These are phyloP conservation scores for Salinomyces thailandicus DNA, from an alignment of 2,329 filamentous ascomycete species.

Conservation along the genomic window DNA sequence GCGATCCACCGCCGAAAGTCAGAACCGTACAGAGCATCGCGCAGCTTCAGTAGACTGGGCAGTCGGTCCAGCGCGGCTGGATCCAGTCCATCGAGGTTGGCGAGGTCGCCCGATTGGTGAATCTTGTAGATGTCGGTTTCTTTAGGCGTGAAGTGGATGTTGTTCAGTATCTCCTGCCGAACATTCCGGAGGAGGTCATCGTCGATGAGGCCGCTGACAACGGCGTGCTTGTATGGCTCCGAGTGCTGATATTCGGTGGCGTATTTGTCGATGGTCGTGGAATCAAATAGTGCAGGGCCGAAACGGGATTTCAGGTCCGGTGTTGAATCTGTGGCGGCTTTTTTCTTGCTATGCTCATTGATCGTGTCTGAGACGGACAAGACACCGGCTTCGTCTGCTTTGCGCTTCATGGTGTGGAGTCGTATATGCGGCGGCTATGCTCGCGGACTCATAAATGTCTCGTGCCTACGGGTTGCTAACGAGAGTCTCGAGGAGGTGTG, in stretches of 20 bases:
- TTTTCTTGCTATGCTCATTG: slow-evolving; percentile 28
- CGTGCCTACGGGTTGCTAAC: no score
- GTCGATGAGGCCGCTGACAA: slow-evolving; percentile 73
- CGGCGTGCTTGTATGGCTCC: slow-evolving; percentile 77
- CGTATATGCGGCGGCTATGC: no score
- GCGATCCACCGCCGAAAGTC: slow-evolving; percentile 84
- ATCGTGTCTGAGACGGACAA: no score
- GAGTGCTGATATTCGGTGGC: slow-evolving; percentile 53
- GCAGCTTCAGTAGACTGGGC: slow-evolving; percentile 80
- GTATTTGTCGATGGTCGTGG: slow-evolving; percentile 48
- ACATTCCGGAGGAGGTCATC: slow-evolving; percentile 74
- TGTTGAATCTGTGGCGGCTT: slow-evolving; percentile 25
- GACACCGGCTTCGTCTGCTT: slow-evolving; percentile 25
- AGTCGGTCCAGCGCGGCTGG: slow-evolving; percentile 74
- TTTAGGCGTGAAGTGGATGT: slow-evolving; percentile 93
- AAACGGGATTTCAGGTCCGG: slow-evolving; percentile 45
- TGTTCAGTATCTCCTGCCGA: slow-evolving; percentile 75
- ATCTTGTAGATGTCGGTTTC: slow-evolving; percentile 99
- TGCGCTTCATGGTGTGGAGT: slow-evolving; percentile 37
- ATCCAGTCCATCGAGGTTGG: slow-evolving; percentile 89
- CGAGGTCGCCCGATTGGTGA: slow-evolving; percentile 93
- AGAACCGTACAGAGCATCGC: slow-evolving; percentile 86
- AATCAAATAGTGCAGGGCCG: slow-evolving; percentile 55
- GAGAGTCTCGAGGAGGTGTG: no score
- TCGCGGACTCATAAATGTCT: no score